These are phyloP conservation scores for Pueraria montana DNA, from an alignment of 306 rosid genomes.

Conservation along the genomic window DNA sequence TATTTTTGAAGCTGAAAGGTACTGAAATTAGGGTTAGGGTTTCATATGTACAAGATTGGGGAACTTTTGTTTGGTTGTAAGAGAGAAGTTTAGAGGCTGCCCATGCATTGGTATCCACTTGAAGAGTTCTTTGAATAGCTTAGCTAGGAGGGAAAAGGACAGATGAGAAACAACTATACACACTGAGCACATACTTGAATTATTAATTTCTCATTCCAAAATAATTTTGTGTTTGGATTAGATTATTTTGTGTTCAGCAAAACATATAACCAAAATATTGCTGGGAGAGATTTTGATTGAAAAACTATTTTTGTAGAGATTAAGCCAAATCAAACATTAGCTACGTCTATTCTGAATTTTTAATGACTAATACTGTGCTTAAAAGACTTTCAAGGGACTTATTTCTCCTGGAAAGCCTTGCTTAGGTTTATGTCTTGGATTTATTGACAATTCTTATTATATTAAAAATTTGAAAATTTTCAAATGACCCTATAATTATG, in stretches of 20 bases:
- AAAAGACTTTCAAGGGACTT: too few relatives aligned
- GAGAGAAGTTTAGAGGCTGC: constrained; percentile 8
- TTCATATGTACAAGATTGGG: not conserved
- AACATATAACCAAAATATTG: not conserved
- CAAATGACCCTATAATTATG: not conserved
- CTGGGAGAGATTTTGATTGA: not conserved
- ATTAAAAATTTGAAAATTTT: not conserved
- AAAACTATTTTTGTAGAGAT: not conserved
- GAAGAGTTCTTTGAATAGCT: not conserved
- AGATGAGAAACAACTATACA: constrained; percentile 14
- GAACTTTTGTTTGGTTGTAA: not conserved
- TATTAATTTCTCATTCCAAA: not conserved
- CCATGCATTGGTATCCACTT: not conserved
- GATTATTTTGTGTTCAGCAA: not conserved
- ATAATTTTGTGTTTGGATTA: not conserved
- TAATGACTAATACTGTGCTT: not conserved
- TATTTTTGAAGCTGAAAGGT: not conserved
- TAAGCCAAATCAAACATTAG: not conserved
- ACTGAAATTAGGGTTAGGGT: not conserved
- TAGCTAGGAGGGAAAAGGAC: not conserved
- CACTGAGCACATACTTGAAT: not conserved
- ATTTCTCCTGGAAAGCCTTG: too few relatives aligned
- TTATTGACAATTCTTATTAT: not conserved
- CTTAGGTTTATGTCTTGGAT: not conserved
- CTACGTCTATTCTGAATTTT: not conserved